phyloP scores from a whole-genome alignment of 1,284 basidiomycete genomes.

The Boletus chippewaensis region DNA sequence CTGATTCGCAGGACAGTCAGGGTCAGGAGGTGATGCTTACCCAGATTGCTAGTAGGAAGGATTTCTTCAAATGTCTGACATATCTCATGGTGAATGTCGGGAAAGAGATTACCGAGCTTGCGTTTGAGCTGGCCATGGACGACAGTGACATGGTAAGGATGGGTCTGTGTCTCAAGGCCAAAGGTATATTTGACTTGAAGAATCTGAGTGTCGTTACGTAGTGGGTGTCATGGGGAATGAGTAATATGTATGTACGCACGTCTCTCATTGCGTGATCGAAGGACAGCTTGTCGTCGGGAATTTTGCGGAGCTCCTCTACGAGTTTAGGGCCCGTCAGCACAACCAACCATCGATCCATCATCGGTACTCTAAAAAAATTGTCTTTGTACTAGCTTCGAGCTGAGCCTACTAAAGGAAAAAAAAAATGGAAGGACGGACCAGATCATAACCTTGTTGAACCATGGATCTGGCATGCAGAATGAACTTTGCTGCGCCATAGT shows the following conservation, averaged over 20 bases:
- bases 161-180: conserved; percentile 29
- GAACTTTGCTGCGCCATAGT: conserved; percentile 28
- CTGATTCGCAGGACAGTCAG: conserved; percentile 6
- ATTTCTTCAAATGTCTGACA: conserved; percentile 30
- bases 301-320: conserved; percentile 36
- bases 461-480: conserved; percentile 29
- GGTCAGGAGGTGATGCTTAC: conserved; percentile 15
- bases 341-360: conserved; percentile 34
- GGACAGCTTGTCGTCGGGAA: conserved; percentile 35
- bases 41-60: conserved; percentile 22
- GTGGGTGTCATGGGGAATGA: conserved; percentile 2
- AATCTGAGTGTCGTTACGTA: conserved; percentile 23
- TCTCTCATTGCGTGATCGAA: conserved; percentile 32
- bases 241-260: conserved; percentile 21
- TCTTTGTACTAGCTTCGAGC: conserved; percentile 27
- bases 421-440: conserved; percentile 20
- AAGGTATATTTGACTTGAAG: conserved; percentile 37
- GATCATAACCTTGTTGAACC: conserved; percentile 36
- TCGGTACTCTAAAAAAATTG: conserved; percentile 35
- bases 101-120: conserved; percentile 33
- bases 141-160: conserved; percentile 36
- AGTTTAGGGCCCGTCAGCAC: conserved; percentile 31
- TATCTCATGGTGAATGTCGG: conserved; percentile 37
- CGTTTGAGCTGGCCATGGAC: conserved; percentile 35
- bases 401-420: conserved; percentile 14